phyloP scores from a whole-genome alignment of 2,329 filamentous ascomycete genomes.

The Diaporthe vaccinii region DNA sequence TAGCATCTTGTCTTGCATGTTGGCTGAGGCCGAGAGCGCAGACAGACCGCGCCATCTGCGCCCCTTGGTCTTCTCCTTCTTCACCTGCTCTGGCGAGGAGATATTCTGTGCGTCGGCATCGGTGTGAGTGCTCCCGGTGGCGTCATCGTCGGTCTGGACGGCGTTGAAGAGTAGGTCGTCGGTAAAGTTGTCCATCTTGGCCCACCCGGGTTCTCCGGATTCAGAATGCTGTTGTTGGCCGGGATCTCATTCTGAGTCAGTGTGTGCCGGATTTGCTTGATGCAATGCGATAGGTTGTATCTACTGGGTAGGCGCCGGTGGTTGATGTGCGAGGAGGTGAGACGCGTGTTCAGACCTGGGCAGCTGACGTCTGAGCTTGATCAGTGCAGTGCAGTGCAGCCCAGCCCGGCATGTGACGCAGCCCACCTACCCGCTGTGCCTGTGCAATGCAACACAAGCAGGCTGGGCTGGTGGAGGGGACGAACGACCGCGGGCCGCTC shows the following conservation, averaged over 20 bases:
- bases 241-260: slow-evolving; percentile 38
- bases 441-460: slow-evolving; percentile 25
- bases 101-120: slow-evolving; percentile 33
- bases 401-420: slow-evolving; percentile 20
- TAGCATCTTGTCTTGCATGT: slow-evolving; percentile 82
- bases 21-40: slow-evolving; percentile 59
- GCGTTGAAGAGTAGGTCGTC: slow-evolving; percentile 50
- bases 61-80: slow-evolving; percentile 28
- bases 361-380: slow-evolving; percentile 28
- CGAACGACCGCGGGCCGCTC: slow-evolving; percentile 31
- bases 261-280: background rate
- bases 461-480: slow-evolving; percentile 17
- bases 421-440: slow-evolving; percentile 2
- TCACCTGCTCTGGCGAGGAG: slow-evolving; percentile 51
- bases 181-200: slow-evolving; percentile 57
- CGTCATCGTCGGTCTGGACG: slow-evolving; percentile 40
- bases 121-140: slow-evolving; percentile 1
- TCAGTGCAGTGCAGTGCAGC: slow-evolving; percentile 9
- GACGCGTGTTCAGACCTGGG: slow-evolving; percentile 5
- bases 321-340: slow-evolving; percentile 14
- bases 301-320: background rate
- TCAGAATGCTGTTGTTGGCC: background rate
- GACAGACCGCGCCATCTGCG: slow-evolving; percentile 38
- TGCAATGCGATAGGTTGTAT: slow-evolving; percentile 18
- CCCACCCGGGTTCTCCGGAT: slow-evolving; percentile 27